A percentile compares a stretch with the other conserved stretches of the same genome.
Evolutionary conservation across 257 asterid genomes (phyloP).

Genomic region (Marsdenia floribunda): DNA sequence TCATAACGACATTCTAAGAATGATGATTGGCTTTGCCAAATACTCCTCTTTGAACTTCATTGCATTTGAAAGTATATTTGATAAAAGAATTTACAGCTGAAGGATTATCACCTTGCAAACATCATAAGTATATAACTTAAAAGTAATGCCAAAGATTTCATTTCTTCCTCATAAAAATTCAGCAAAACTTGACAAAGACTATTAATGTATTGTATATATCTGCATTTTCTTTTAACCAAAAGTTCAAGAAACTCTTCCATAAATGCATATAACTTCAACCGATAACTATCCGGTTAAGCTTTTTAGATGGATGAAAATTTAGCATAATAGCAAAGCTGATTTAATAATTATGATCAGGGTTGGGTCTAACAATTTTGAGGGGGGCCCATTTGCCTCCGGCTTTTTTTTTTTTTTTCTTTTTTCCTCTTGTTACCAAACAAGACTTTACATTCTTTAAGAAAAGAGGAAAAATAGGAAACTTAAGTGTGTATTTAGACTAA

Average conservation of each 20-base stretch:
- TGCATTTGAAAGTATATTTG: not conserved
- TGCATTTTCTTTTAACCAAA: not conserved
- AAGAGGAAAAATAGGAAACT: no score
- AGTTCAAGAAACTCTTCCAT: not conserved
- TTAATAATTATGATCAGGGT: no score
- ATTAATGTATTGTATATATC: not conserved
- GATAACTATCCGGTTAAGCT: no score
- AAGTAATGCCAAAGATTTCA: not conserved
- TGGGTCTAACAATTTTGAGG: no score
- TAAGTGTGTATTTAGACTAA: no score
- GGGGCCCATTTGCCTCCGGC: no score
- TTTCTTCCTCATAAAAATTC: not conserved
- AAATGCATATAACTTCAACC: no score
- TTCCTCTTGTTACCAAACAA: no score
- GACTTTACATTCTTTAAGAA: no score
- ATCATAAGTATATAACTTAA: not conserved
- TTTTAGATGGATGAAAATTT: no score
- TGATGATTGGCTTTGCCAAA: not conserved
- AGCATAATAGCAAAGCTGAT: no score
- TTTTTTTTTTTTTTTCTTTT: no score
- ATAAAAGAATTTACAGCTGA: not conserved
- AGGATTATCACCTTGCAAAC: not conserved
- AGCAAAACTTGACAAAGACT: not conserved
- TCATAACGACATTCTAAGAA: not conserved
- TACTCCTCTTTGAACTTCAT: not conserved